Evolutionary conservation across 2,329 filamentous ascomycete species (phyloP).

Genomic region (Aspergillus ibericus): DNA sequence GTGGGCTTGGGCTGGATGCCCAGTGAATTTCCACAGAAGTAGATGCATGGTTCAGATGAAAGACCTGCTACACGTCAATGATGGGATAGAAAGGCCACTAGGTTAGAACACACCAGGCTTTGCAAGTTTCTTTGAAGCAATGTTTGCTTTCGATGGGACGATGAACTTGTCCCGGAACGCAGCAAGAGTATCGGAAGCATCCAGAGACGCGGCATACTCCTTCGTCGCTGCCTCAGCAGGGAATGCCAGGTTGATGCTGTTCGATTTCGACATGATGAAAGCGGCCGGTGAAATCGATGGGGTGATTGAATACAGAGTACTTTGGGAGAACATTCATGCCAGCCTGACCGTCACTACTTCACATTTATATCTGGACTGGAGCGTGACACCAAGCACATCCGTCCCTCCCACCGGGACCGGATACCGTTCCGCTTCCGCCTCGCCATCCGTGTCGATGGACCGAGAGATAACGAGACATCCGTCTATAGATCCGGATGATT

Average conservation of each 20-base stretch:
- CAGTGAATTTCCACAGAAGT: constrained; percentile 86
- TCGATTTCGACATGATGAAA: constrained; percentile 16
- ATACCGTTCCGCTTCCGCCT: constrained; percentile 27
- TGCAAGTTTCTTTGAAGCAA: constrained; percentile 63
- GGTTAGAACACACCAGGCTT: constrained; percentile 31
- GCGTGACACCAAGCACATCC: neutral
- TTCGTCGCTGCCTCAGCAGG: constrained; percentile 31
- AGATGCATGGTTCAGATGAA: constrained; percentile 54
- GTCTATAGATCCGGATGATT: neutral
- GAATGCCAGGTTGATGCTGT: constrained; percentile 28
- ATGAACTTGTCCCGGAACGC: constrained; percentile 69
- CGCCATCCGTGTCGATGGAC: constrained; percentile 11
- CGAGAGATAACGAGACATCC: neutral
- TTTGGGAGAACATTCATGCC: neutral
- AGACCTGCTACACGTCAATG: constrained; percentile 29
- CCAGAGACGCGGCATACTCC: constrained; percentile 52
- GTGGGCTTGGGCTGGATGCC: constrained; percentile 76
- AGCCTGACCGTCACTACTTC: neutral
- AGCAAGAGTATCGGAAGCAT: constrained; percentile 60
- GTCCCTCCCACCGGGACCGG: constrained; percentile 6
- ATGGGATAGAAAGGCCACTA: neutral
- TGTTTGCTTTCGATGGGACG: constrained; percentile 71
- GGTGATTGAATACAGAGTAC: neutral
- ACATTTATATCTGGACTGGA: neutral
- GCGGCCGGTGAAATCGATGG: neutral